Evolutionary conservation across 2,329 filamentous ascomycete species (phyloP), one percentile per base, ranked within the genome.

Genomic region (Alternaria infectoria): DNA sequence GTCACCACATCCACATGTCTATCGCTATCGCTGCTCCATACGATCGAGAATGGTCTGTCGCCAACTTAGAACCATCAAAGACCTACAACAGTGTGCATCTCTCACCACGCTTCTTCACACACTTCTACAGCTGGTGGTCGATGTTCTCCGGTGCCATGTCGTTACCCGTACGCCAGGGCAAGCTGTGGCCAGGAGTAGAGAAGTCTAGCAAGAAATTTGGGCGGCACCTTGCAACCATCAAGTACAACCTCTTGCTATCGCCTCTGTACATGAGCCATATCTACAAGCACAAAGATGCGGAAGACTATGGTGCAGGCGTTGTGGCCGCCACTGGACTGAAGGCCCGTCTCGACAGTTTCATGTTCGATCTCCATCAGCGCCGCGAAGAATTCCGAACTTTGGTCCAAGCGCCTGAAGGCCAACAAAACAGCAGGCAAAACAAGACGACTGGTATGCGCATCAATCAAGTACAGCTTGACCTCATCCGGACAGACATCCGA

Each of bases 171-270:
- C 92, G 96, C 1, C 96, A 99, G 82, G 96, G 96, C 15, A 87
- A 88, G 50, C 86, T 99, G 4, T 99, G 94, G 89, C 95, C 94
- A 6, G 93, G 93, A 0, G 87, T 93, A 23, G 96, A 97, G 71
- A 97, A 97, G 84, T 96, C 93, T 49, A 97, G 93, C 84, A 99
- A 99, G 83, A 99, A 99, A 78, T 99, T 99, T 78, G 95, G 95
- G 13, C 89, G 96, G 54, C 96, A 99, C 80, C 84, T 99, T 65
- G 95, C 93, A n/a, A 99, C 96, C 9, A 94, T 99, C 84, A 99
- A 99, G 83, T 98, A 98, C 82, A 97, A 95, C 66, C 83, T 99
- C 21, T 86, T 98, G 4, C 84, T 99, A 15, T 97, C 96, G 3
- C 96, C 96, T 0, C 83, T 99, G 3, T 99, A 97, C 79, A 88